phyloP scores from a whole-genome alignment of 2,329 filamentous ascomycete species.

The Fusarium zealandicum region DNA sequence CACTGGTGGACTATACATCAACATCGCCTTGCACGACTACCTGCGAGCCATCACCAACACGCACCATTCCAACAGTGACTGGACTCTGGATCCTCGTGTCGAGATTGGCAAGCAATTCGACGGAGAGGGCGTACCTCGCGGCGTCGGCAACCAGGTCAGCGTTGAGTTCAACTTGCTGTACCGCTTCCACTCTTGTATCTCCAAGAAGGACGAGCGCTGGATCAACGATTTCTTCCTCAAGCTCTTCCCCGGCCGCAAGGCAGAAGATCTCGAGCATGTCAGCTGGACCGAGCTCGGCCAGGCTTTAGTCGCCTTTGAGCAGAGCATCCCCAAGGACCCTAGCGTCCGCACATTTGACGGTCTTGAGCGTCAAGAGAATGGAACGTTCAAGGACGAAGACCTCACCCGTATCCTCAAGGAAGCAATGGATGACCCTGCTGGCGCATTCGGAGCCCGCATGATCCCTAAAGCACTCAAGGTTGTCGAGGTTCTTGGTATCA shows the following conservation, averaged over 20 bases:
- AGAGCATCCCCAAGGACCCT: constrained; percentile 48
- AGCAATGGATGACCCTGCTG: constrained; percentile 67
- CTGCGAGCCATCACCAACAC: constrained; percentile 67
- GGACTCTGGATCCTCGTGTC: constrained; percentile 70
- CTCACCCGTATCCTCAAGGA: constrained; percentile 62
- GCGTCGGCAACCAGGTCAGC: constrained; percentile 70
- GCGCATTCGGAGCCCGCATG: constrained; percentile 65
- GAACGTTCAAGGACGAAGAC: constrained; percentile 64
- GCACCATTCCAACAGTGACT: constrained; percentile 64
- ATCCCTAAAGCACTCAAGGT: constrained; percentile 65
- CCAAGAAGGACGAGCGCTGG: constrained; percentile 67
- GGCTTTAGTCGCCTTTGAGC: constrained; percentile 29
- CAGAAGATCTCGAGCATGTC: constrained; percentile 51
- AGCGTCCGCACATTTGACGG: constrained; percentile 57
- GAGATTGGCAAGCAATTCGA: constrained; percentile 57
- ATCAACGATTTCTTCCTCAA: constrained; percentile 59
- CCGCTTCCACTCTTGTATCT: constrained; percentile 69
- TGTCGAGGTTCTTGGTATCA: constrained; percentile 69
- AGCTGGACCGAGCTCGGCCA: constrained; percentile 35
- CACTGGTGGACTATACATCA: constrained; percentile 61
- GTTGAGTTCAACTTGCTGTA: constrained; percentile 75
- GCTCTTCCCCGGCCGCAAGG: constrained; percentile 36
- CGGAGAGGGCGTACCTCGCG: constrained; percentile 58
- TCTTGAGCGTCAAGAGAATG: constrained; percentile 56
- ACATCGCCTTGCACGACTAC: constrained; percentile 66